phyloP scores from a whole-genome alignment of 345 rosid genomes.

The Bruguiera parviflora region DNA sequence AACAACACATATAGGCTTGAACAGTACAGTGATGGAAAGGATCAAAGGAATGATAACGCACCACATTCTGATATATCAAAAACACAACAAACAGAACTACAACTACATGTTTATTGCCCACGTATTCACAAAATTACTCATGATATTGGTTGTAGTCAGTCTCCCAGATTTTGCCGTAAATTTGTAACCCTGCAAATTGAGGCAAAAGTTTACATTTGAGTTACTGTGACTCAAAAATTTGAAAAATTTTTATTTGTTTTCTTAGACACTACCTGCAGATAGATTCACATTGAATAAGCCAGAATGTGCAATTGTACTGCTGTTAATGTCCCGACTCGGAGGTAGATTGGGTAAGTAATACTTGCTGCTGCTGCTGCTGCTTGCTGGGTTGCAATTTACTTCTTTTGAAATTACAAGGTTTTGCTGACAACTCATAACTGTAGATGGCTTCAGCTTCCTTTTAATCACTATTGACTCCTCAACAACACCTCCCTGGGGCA shows the following conservation, averaged over 20 bases:
- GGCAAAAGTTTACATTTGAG: not conserved
- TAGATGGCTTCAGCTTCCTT: conserved; percentile 32
- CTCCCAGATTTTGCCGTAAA: not conserved
- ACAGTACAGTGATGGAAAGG: no score
- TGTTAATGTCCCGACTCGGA: conserved; percentile 40
- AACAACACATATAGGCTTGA: no score
- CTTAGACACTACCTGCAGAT: conserved; percentile 31
- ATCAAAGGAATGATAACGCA: no score
- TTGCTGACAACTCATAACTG: conserved; percentile 33
- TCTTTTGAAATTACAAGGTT: conserved; percentile 33
- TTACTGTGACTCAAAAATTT: not conserved
- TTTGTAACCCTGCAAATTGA: conserved; percentile 4
- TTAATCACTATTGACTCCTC: conserved; percentile 30
- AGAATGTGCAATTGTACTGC: conserved; percentile 39
- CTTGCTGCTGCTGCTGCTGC: conserved; percentile 20
- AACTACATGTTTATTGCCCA: no score
- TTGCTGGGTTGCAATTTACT: conserved; percentile 21
- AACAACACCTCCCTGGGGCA: not conserved
- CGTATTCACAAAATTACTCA: no score
- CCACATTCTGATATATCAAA: no score
- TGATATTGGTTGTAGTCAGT: not conserved
- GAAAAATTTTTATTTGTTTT: not conserved
- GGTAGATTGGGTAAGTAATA: conserved; percentile 29
- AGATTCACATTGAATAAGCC: conserved; percentile 34
- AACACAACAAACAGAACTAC: no score